Conservation (phyloP, 495 filamentous ascomycete species). For the Penicillium cataractarum region DNA sequence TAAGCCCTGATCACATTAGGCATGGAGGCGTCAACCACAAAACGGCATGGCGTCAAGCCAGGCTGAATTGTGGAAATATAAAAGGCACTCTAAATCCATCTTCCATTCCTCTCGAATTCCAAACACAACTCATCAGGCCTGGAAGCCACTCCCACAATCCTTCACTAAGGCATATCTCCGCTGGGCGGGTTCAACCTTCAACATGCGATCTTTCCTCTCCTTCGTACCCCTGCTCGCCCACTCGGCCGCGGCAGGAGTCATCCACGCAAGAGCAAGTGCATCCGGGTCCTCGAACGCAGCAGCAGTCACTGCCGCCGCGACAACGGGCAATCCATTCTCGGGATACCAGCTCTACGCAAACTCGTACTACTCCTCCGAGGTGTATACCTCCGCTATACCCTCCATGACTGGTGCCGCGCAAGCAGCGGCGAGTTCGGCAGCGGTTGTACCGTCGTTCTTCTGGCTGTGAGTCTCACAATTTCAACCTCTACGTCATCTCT, state of each 20-base stretch:
- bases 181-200: background rate
- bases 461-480: conserved; percentile 76
- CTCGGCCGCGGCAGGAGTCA: conserved; percentile 16
- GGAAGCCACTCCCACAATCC: background rate
- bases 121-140: background rate
- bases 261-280: background rate
- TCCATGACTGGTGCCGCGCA: conserved; percentile 46
- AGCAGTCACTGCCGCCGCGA: conserved; percentile 15
- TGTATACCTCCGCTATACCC: conserved; percentile 54
- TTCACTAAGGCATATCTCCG: background rate
- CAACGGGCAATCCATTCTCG: conserved; percentile 55
- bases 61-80: conserved; percentile 10
- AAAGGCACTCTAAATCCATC: background rate
- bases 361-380: conserved; percentile 60
- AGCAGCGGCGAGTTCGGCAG: conserved; percentile 52
- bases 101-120: background rate
- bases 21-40: conserved; percentile 1
- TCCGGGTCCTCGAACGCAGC: background rate
- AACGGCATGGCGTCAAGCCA: conserved; percentile 5
- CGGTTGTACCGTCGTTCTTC: conserved; percentile 67
- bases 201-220: conserved; percentile 17
- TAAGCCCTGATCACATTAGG: conserved; percentile 1
- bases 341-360: conserved; percentile 60
- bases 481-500: background rate
- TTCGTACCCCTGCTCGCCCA: conserved; percentile 17